These are phyloP conservation scores for Aphanomyces astaci DNA, from an alignment of 352 stramenopile genomes.

Conservation along the genomic window DNA sequence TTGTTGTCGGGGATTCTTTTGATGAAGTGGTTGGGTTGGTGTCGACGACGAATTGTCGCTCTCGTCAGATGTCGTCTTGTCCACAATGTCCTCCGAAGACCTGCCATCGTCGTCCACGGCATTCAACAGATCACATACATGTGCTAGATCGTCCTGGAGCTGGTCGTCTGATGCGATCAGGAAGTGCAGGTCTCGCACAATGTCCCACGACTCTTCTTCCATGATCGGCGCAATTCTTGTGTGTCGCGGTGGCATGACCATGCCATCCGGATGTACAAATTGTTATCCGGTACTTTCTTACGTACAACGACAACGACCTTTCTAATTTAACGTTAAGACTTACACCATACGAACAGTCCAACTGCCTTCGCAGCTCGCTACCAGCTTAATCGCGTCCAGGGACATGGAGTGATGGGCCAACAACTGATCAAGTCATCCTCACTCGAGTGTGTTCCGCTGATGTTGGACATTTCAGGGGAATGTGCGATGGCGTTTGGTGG, in stretches of 20 bases:
- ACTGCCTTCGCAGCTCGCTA: too few relatives aligned
- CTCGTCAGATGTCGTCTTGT: slow-evolving; percentile 8
- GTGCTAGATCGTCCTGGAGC: slow-evolving; percentile 1
- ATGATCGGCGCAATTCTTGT: neutral
- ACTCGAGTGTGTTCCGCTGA: too few relatives aligned
- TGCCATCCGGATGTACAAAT: neutral
- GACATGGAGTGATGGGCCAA: too few relatives aligned
- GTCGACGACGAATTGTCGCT: slow-evolving; percentile 1
- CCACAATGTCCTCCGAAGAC: neutral
- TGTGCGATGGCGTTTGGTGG: neutral
- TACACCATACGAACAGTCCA: too few relatives aligned
- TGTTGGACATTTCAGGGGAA: too few relatives aligned
- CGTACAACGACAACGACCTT: neutral
- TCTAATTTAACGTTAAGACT: too few relatives aligned
- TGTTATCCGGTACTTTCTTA: neutral
- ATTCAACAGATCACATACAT: neutral
- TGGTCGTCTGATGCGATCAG: slow-evolving; percentile 10
- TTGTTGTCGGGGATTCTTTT: neutral
- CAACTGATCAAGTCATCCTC: too few relatives aligned
- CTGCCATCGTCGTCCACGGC: neutral
- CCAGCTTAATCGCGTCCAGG: too few relatives aligned
- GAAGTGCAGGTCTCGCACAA: slow-evolving; percentile 15
- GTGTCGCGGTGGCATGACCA: neutral
- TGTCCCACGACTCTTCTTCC: slow-evolving; percentile 2
- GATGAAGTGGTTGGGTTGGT: too few relatives aligned